Percentiles rank a stretch among this genome's conserved stretches.
phyloP scores from a whole-genome alignment of 495 filamentous ascomycete genomes.

The Podospora sp. region DNA sequence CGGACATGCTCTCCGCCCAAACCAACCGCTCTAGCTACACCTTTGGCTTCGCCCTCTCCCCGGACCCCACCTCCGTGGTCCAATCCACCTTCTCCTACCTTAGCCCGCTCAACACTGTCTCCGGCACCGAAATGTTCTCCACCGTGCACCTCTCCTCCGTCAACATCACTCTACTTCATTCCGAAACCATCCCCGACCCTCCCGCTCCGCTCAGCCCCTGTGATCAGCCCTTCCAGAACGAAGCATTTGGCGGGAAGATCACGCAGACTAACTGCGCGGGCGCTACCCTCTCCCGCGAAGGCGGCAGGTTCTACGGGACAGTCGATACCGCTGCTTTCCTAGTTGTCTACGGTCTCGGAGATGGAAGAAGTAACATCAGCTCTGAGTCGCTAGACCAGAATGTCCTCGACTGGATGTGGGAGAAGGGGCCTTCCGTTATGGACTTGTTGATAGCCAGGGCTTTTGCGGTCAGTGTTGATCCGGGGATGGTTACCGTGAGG shows the following conservation, averaged over 20 bases:
- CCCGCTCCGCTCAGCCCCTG: background rate
- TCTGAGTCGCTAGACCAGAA: background rate
- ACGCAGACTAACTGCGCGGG: background rate
- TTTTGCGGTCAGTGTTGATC: background rate
- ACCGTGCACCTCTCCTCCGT: background rate
- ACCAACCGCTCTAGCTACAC: background rate
- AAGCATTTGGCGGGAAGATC: slow-evolving; percentile 1
- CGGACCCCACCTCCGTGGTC: background rate
- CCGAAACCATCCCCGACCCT: background rate
- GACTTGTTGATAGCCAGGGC: background rate
- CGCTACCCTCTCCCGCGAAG: background rate
- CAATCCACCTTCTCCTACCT: background rate
- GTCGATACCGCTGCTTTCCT: background rate
- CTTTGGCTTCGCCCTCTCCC: background rate
- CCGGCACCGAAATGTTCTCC: background rate
- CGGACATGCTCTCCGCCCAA: background rate
- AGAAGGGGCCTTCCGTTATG: background rate
- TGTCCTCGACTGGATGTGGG: background rate
- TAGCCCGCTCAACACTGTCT: background rate
- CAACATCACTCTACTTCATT: background rate
- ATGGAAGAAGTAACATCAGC: background rate
- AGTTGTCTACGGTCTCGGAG: background rate
- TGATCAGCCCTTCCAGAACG: background rate
- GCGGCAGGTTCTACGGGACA: background rate
- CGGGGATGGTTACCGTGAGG: background rate